Conservation (phyloP, 495 filamentous ascomycete genomes). For the Letharia columbiana region DNA sequence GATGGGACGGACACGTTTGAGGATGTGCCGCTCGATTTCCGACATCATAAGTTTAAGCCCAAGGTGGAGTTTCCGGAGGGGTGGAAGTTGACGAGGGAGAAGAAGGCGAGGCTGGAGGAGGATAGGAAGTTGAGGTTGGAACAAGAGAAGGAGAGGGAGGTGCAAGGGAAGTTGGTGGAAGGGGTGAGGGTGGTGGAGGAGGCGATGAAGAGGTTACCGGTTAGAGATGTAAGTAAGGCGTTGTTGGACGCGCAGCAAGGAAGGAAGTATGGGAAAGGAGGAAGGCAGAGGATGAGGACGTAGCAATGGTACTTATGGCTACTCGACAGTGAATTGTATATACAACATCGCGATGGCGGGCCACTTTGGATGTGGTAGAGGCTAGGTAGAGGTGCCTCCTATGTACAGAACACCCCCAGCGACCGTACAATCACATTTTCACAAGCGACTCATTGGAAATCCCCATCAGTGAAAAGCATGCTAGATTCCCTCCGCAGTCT, state of each 20-base stretch:
- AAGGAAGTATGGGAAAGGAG: conserved; percentile 5
- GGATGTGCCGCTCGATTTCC: conserved; percentile 82
- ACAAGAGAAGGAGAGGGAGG: conserved; percentile 39
- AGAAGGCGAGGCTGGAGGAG: conserved; percentile 54
- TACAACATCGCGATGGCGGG: neutral
- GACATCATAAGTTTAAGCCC: conserved; percentile 68
- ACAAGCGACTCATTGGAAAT: neutral
- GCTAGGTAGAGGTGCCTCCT: neutral
- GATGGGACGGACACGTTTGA: conserved; percentile 71
- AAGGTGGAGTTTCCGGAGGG: conserved; percentile 65
- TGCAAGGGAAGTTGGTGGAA: conserved; percentile 45
- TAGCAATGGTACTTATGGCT: neutral
- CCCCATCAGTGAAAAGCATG: neutral
- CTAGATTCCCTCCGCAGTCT: neutral
- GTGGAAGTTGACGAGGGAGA: conserved; percentile 69
- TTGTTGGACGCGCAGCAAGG: conserved; percentile 19
- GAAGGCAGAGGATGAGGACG: conserved; percentile 8
- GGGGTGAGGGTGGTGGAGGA: conserved; percentile 44
- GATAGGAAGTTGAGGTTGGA: conserved; percentile 42
- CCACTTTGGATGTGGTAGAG: neutral
- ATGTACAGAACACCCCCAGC: neutral
- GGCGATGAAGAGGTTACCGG: conserved; percentile 37
- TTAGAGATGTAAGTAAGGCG: conserved; percentile 30
- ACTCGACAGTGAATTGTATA: neutral
- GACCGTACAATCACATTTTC: neutral